These are phyloP conservation scores for Lactuca saligna DNA, from an alignment of 129 eudicot species.

Conservation along the genomic window DNA sequence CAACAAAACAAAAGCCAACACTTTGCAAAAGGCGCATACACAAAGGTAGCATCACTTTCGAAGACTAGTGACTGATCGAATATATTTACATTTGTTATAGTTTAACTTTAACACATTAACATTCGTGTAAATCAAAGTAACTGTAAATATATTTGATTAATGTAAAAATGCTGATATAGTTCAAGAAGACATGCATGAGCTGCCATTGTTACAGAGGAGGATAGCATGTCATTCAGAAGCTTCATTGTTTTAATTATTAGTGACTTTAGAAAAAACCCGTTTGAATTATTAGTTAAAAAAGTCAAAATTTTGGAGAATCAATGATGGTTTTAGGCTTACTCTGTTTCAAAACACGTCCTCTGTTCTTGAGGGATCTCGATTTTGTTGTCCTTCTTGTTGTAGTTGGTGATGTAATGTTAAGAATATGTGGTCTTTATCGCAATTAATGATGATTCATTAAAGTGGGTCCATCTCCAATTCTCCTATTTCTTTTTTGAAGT, in stretches of 20 bases:
- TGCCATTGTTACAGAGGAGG: slow-evolving; percentile 4
- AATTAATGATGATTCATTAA: slow-evolving; percentile 22
- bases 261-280: slow-evolving; percentile 16
- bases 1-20: slow-evolving; percentile 45
- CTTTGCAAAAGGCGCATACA: slow-evolving; percentile 51
- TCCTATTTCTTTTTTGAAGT: slow-evolving; percentile 23
- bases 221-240: neutral
- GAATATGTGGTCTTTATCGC: slow-evolving; percentile 8
- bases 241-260: neutral
- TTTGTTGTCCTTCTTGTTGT: slow-evolving; percentile 17
- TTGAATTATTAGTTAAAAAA: slow-evolving; percentile 5
- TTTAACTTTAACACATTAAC: neutral
- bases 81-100: neutral
- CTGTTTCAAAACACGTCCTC: slow-evolving; percentile 18
- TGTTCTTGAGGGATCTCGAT: slow-evolving; percentile 31
- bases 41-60: slow-evolving; percentile 61
- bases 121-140: slow-evolving; percentile 3
- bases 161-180: neutral
- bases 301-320: neutral
- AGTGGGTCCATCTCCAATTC: slow-evolving; percentile 34
- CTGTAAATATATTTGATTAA: neutral
- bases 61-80: slow-evolving; percentile 46
- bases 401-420: slow-evolving; percentile 7
- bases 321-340: slow-evolving; percentile 24
- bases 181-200: slow-evolving; percentile 3